Evolutionary conservation across 306 rosid species (phyloP).

Genomic region (Styphnolobium japonicum): DNA sequence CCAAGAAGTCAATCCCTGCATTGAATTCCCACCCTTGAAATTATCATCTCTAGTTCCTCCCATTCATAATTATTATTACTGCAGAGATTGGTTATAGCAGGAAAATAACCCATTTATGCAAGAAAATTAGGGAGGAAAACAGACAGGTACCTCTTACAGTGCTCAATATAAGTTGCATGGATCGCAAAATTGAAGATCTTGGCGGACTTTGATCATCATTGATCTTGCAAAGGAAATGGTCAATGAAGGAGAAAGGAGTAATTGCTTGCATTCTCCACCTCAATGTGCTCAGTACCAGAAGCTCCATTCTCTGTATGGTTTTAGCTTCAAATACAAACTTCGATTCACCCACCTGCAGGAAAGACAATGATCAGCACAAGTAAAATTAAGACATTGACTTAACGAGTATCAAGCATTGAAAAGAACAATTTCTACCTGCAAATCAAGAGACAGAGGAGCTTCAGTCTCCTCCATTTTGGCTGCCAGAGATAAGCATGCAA

Average conservation of each 20-base stretch:
- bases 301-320: constrained; percentile 94
- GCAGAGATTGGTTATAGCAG: constrained; percentile 15
- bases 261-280: constrained; percentile 93
- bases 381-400: constrained; percentile 4
- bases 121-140: background rate
- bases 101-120: constrained; percentile 8
- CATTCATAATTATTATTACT: constrained; percentile 8
- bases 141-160: constrained; percentile 49
- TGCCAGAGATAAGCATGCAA: constrained; percentile 85
- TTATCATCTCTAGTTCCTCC: constrained; percentile 9
- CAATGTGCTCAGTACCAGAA: constrained; percentile 78
- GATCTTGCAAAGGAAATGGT: constrained; percentile 70
- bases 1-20: constrained; percentile 95
- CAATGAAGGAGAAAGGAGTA: constrained; percentile 85
- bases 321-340: constrained; percentile 81
- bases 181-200: constrained; percentile 40
- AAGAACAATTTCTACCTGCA: constrained; percentile 55
- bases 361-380: constrained; percentile 27
- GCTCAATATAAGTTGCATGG: constrained; percentile 57
- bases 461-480: constrained; percentile 89
- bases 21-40: constrained; percentile 52
- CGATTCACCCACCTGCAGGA: constrained; percentile 68
- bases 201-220: constrained; percentile 45
- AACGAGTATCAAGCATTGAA: background rate
- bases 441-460: constrained; percentile 67